Evolutionary conservation across 129 eudicot species (phyloP).

Genomic region (Arctium minus): DNA sequence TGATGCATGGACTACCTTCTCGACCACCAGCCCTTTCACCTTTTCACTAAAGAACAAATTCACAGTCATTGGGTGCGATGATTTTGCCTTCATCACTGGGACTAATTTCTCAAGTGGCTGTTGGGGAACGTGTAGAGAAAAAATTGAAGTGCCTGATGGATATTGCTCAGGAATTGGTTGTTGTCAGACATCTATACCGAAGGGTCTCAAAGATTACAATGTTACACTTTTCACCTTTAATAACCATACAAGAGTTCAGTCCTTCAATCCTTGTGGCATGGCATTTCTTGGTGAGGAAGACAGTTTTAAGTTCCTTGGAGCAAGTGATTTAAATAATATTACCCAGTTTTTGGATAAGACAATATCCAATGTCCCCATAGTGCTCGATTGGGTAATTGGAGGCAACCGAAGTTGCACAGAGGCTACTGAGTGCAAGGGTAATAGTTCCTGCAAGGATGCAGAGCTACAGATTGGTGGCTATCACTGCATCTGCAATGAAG

Average conservation of each 20-base stretch:
- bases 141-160: conserved; percentile 1
- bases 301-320: conserved; percentile 14
- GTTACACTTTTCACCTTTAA: background rate
- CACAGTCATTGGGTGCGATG: conserved; percentile 17
- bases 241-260: background rate
- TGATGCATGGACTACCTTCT: background rate
- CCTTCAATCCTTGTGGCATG: conserved; percentile 19
- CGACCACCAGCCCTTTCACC: background rate
- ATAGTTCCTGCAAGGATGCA: conserved; percentile 3
- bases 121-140: background rate
- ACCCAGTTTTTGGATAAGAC: background rate
- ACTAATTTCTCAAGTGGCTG: background rate
- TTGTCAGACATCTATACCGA: conserved; percentile 34
- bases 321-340: background rate
- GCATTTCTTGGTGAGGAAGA: conserved; percentile 34
- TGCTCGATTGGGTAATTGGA: conserved; percentile 25
- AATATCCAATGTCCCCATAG: background rate
- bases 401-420: background rate
- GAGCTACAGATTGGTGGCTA: conserved; percentile 19
- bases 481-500: conserved; percentile 9
- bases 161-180: conserved; percentile 35
- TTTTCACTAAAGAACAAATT: conserved; percentile 12
- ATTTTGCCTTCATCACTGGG: background rate
- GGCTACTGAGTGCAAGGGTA: background rate
- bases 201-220: conserved; percentile 9